A percentile compares a stretch with the other conserved stretches of the same genome.
phyloP scores from a whole-genome alignment of 2,329 filamentous ascomycete genomes.

The Pseudocercospora macadamiae region DNA sequence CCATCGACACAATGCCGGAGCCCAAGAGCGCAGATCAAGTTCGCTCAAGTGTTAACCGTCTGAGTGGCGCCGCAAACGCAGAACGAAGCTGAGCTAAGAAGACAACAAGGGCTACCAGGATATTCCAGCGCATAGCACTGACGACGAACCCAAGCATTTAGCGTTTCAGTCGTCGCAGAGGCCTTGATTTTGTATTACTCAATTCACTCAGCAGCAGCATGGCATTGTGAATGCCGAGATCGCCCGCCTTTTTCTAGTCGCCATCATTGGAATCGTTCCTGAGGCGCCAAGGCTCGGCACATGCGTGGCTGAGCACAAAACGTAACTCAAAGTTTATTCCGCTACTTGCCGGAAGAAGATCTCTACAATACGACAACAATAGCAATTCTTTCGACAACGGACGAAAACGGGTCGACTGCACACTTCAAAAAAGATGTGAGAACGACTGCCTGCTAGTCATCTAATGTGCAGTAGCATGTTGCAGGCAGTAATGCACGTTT shows the following conservation, averaged over 20 bases:
- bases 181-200: background rate
- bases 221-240: background rate
- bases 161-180: background rate
- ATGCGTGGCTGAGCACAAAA: constrained; percentile 5
- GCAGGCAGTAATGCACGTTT: background rate
- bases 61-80: background rate
- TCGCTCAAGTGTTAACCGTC: constrained; percentile 3
- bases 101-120: background rate
- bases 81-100: constrained; percentile 4
- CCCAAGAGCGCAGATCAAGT: constrained; percentile 6
- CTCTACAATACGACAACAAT: background rate
- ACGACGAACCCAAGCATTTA: constrained; percentile 1
- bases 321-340: constrained; percentile 1
- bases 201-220: background rate
- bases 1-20: constrained; percentile 14
- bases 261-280: constrained; percentile 4
- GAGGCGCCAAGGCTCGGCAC: constrained; percentile 1
- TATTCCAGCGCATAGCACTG: background rate
- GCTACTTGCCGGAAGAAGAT: background rate
- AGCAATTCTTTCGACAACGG: background rate
- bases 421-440: background rate
- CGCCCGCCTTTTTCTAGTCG: background rate
- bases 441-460: background rate
- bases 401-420: background rate
- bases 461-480: background rate